Conservation (phyloP, 805 yeast species). For the Candida saitoana region DNA sequence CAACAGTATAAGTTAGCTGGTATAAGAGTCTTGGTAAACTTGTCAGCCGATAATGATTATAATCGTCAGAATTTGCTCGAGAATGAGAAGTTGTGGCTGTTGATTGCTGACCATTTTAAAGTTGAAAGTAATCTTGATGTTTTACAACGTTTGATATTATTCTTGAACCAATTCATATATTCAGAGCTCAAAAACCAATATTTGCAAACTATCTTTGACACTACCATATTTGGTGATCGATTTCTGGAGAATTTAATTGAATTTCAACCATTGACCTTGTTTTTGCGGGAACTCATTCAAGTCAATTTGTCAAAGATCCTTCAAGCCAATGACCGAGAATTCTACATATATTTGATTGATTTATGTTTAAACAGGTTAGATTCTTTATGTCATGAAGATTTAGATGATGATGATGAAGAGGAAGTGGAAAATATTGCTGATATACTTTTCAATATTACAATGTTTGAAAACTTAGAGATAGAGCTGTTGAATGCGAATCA, state of each 20-base stretch:
- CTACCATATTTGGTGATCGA: too few relatives aligned
- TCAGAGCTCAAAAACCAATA: neutral
- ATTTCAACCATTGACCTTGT: neutral
- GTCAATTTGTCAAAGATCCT: neutral
- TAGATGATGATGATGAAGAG: constrained; percentile 11
- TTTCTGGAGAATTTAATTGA: neutral
- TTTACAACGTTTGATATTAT: neutral
- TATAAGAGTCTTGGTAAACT: constrained; percentile 30
- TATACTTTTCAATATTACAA: constrained; percentile 18
- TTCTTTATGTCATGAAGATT: constrained; percentile 2
- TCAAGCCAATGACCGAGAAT: neutral
- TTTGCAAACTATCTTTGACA: neutral
- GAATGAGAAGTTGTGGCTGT: constrained; percentile 17
- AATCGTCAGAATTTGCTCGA: constrained; percentile 15
- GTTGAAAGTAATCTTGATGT: neutral
- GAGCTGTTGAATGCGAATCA: constrained; percentile 5
- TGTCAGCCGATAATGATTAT: constrained; percentile 30
- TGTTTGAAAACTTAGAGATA: constrained; percentile 13
- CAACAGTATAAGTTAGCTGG: constrained; percentile 12
- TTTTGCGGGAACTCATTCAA: neutral
- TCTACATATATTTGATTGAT: constrained; percentile 5
- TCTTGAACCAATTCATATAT: constrained; percentile 6
- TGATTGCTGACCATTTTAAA: constrained; percentile 2
- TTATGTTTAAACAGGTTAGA: constrained; percentile 4
- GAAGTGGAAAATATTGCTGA: constrained; percentile 10